Conservation (phyloP, 73 alveolate species). For the Paraurostyla sp. region DNA sequence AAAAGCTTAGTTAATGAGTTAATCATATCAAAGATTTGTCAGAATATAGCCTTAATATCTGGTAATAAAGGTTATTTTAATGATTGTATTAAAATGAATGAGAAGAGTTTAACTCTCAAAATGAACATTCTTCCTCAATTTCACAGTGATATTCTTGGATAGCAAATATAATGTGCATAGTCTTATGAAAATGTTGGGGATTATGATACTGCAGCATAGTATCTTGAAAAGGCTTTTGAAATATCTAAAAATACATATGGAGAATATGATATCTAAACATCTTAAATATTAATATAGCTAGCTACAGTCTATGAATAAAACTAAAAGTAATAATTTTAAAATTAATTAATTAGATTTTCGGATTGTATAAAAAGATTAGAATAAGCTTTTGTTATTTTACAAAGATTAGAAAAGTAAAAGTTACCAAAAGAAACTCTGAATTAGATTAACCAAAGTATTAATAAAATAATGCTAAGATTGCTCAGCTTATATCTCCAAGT, state of each 20-base stretch:
- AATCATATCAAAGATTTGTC: conserved; percentile 28
- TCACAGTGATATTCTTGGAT: conserved; percentile 29
- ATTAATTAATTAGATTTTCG: conserved; percentile 5
- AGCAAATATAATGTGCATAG: conserved; percentile 24
- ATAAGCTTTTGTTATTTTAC: neutral
- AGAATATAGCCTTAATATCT: conserved; percentile 44
- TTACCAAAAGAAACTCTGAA: neutral
- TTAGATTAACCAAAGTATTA: neutral
- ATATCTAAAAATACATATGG: conserved; percentile 30
- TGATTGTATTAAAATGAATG: conserved; percentile 51
- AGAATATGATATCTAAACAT: conserved; percentile 26
- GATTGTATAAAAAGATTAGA: conserved; percentile 13
- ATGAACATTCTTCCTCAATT: neutral
- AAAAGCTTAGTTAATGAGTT: conserved; percentile 1
- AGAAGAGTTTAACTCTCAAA: conserved; percentile 17
- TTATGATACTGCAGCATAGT: neutral
- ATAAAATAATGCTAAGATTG: neutral
- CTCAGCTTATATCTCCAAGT: neutral
- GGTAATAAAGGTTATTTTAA: conserved; percentile 41
- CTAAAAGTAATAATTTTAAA: neutral
- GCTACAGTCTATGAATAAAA: neutral
- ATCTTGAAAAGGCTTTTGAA: conserved; percentile 25
- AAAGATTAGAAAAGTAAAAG: conserved; percentile 4
- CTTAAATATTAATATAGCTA: neutral
- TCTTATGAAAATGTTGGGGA: conserved; percentile 52